Evolutionary conservation across 495 filamentous ascomycete species (phyloP), one percentile per base, ranked within the genome.

Genomic region (Filosporella fistucella): DNA sequence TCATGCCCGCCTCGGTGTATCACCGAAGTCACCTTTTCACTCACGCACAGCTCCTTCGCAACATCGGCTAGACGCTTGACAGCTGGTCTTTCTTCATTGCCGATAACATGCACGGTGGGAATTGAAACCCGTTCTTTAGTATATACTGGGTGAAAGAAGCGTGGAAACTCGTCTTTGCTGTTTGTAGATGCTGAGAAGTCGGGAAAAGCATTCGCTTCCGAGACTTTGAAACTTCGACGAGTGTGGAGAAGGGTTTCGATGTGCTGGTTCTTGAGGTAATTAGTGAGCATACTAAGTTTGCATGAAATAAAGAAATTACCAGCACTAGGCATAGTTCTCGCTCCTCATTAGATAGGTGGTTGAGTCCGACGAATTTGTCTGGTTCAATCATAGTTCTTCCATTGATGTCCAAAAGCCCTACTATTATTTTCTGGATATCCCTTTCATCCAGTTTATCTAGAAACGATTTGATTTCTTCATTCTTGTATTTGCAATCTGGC

Each of bases 1-100:
- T 47, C 44, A 47, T 47, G 44, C 16, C 22, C 44, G 29, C 44
- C 44, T 8, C 22, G 32, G 28, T 47, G 32, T n/a, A 35, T 26
- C 1, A 47, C 23, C 12, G 32, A 17, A 37, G 38, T 28, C 1
- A 37, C 44, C 20, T 37, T 47, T 8, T 47, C 44, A 17, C 30
- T 14, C 9, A 18, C 32, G 20, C 44, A 47, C 17, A 47, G 33
- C 18, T 17, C 18, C 22, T 28, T 47, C 9, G 44, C 44, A 8
- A 47, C 33, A 10, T 37, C 33, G 11, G 44, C 44, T 14, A 47
- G 25, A 1, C 33, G 20, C 22, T 37, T 35, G 3, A 47, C 33
- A 8, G 44, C 44, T 14, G 30, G 6, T 28, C 28, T 37, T 28
- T 47, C 44, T n/a, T 47, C 33, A 26, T 21, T 35, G 23, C 42